Evolutionary conservation across 2,329 filamentous ascomycete species (phyloP).

Genomic region (Xylariaceae sp.): DNA sequence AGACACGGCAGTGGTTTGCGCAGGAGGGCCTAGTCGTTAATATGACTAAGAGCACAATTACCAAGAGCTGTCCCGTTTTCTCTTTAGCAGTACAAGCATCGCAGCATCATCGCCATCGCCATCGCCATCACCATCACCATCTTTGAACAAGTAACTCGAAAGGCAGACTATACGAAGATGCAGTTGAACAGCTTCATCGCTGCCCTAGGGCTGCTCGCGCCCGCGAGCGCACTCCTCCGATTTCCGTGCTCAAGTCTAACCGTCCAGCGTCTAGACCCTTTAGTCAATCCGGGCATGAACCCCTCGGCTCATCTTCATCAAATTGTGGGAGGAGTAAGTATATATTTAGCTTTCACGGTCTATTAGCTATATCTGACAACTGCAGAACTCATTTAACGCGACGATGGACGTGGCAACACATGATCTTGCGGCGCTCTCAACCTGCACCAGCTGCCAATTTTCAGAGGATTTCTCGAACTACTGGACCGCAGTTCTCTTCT

Average conservation of each 20-base stretch:
- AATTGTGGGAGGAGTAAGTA: conserved; percentile 57
- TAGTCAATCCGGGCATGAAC: conserved; percentile 52
- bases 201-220: conserved; percentile 25
- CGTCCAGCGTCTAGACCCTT: conserved; percentile 46
- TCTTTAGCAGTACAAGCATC: not conserved
- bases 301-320: conserved; percentile 64
- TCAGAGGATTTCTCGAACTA: conserved; percentile 39
- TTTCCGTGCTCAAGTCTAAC: conserved; percentile 40
- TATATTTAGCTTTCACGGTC: not conserved
- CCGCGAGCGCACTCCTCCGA: conserved; percentile 35
- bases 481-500: conserved; percentile 44
- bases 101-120: not conserved
- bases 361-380: conserved; percentile 13
- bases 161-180: conserved; percentile 15
- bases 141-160: not conserved
- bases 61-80: conserved; percentile 2
- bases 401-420: conserved; percentile 46
- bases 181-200: conserved; percentile 18
- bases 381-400: conserved; percentile 52
- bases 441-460: conserved; percentile 41
- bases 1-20: conserved; percentile 31
- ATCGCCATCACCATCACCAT: not conserved
- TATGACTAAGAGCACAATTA: conserved; percentile 21
- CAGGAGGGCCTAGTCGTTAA: not conserved
- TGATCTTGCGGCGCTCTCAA: conserved; percentile 46